phyloP scores from a whole-genome alignment of 495 filamentous ascomycete genomes.

The Annulohypoxylon moriforme region DNA sequence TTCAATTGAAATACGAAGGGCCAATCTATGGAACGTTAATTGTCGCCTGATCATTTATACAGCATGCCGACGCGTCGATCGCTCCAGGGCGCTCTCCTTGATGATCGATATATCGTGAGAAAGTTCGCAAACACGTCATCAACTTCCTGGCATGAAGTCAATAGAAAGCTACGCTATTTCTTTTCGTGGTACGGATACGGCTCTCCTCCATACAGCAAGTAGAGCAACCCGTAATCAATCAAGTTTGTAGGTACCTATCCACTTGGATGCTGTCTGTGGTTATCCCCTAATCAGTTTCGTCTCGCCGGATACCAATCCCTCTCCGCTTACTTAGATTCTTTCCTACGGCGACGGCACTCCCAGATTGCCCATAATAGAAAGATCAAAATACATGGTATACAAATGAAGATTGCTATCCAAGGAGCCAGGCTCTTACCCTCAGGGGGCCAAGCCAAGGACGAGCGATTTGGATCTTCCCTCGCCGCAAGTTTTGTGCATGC shows the following conservation, averaged over 20 bases:
- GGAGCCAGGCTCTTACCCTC: slow-evolving; percentile 19
- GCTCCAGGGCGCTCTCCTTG: not conserved
- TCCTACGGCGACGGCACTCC: slow-evolving; percentile 2
- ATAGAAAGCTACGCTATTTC: not conserved
- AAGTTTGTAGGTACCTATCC: too few species aligned
- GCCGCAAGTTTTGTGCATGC: not conserved
- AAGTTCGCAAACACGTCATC: not conserved
- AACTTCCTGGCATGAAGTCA: slow-evolving; percentile 4
- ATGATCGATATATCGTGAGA: slow-evolving; percentile 6
- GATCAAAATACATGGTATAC: not conserved
- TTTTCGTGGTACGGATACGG: not conserved
- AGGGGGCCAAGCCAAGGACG: slow-evolving; percentile 33
- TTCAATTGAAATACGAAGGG: slow-evolving; percentile 14
- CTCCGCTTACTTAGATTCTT: not conserved
- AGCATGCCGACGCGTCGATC: slow-evolving; percentile 6
- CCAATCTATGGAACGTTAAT: slow-evolving; percentile 11
- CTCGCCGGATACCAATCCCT: not conserved
- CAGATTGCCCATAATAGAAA: slow-evolving; percentile 21
- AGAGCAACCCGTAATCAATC: too few species aligned
- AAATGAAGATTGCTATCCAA: slow-evolving; percentile 34
- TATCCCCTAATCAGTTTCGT: not conserved
- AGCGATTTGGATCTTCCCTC: not conserved
- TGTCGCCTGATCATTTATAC: not conserved
- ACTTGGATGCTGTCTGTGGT: too few species aligned
- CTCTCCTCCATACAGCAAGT: too few species aligned